These are phyloP conservation scores for Xylaria sp. DNA, from an alignment of 2,329 filamentous ascomycete species.

Conservation along the genomic window DNA sequence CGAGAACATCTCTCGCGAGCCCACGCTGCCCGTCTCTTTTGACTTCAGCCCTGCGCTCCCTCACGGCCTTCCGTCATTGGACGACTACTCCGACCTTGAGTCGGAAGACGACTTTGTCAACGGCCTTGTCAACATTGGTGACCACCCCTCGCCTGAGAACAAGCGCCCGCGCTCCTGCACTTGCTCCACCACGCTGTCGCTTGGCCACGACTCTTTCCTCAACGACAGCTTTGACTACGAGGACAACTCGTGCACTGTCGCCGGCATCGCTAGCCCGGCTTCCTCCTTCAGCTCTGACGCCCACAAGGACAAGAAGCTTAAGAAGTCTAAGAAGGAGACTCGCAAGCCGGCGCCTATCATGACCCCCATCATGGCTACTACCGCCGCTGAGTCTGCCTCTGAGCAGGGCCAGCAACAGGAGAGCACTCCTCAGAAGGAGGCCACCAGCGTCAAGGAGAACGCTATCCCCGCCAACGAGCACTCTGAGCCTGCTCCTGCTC, in stretches of 20 bases:
- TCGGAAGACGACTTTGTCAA: constrained; percentile 83
- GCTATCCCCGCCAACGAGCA: constrained; percentile 36
- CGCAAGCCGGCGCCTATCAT: constrained; percentile 38
- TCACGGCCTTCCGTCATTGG: constrained; percentile 66
- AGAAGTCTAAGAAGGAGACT: constrained; percentile 47
- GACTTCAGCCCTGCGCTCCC: constrained; percentile 47
- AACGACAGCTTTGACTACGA: constrained; percentile 69
- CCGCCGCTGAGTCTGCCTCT: constrained; percentile 35
- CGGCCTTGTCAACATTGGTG: constrained; percentile 63
- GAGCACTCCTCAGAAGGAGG: constrained; percentile 31
- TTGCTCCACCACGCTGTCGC: constrained; percentile 60
- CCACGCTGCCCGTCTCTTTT: constrained; percentile 42
- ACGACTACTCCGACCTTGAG: constrained; percentile 84
- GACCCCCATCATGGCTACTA: constrained; percentile 28
- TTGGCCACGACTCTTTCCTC: constrained; percentile 73
- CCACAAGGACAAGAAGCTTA: constrained; percentile 54
- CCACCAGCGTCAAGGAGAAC: constrained; percentile 34
- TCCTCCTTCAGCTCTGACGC: constrained; percentile 45
- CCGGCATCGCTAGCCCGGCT: constrained; percentile 58
- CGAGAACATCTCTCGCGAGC: constrained; percentile 47
- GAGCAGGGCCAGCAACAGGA: constrained; percentile 35
- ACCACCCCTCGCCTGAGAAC: constrained; percentile 50
- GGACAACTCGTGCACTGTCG: constrained; percentile 57
- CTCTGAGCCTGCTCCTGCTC: constrained; percentile 44
- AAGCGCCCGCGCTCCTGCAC: constrained; percentile 66